Percentiles rank a stretch among this genome's conserved stretches.
Conservation (phyloP, 306 rosid genomes). For the Morella rubra region DNA sequence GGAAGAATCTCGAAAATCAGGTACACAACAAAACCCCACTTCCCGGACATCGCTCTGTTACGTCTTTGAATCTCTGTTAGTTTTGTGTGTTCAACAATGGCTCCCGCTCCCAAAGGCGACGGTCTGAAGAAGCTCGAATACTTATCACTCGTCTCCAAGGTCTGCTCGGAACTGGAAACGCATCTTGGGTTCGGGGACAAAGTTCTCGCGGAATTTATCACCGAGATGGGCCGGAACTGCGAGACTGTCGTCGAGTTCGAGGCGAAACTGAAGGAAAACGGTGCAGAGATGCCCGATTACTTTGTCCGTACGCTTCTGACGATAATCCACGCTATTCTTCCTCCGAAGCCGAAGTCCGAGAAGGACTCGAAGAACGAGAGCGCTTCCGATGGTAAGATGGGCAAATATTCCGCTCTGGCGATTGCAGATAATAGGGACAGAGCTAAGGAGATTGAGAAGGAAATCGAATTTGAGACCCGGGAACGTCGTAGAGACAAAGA, state of each 20-base stretch:
- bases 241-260: conserved; percentile 63
- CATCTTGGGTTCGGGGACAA: conserved; percentile 74
- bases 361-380: conserved; percentile 43
- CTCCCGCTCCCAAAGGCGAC: conserved; percentile 34
- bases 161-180: conserved; percentile 71
- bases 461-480: conserved; percentile 56
- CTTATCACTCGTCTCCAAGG: conserved; percentile 76
- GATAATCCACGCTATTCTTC: conserved; percentile 68
- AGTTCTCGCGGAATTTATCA: conserved; percentile 72
- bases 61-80: background rate
- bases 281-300: conserved; percentile 71
- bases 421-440: conserved; percentile 60
- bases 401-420: conserved; percentile 56
- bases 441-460: conserved; percentile 59
- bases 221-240: conserved; percentile 58
- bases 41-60: background rate
- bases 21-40: background rate
- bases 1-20: background rate
- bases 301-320: conserved; percentile 60
- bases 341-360: conserved; percentile 47
- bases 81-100: conserved; percentile 37
- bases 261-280: conserved; percentile 59
- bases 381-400: conserved; percentile 41
- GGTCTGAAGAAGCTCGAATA: conserved; percentile 68
- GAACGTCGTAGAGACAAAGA: conserved; percentile 31